Conservation (phyloP, 2,329 filamentous ascomycete genomes). For the Fusarium sp. region DNA sequence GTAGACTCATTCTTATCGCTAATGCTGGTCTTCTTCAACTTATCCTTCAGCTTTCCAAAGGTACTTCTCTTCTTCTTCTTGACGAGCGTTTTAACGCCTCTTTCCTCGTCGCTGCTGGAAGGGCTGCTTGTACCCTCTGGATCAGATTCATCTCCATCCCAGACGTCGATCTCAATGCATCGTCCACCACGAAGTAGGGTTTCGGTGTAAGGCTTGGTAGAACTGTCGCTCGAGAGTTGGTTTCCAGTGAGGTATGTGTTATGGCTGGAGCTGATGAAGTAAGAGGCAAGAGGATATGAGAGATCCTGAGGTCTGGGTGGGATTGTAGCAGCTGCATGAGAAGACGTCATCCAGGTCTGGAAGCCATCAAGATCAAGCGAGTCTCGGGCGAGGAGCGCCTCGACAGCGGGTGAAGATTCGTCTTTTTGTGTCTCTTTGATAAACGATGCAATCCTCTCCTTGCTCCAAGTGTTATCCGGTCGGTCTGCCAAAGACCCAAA, state of each 20-base stretch:
- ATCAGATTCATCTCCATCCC: slow-evolving; percentile 85
- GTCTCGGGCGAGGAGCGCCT: slow-evolving; percentile 44
- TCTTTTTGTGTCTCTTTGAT: slow-evolving; percentile 60
- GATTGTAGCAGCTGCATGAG: slow-evolving; percentile 57
- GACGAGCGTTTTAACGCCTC: slow-evolving; percentile 61
- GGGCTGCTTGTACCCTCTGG: slow-evolving; percentile 56
- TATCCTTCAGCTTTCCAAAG: slow-evolving; percentile 74
- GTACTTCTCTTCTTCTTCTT: slow-evolving; percentile 65
- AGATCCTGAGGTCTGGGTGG: slow-evolving; percentile 63
- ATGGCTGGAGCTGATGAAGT: slow-evolving; percentile 94
- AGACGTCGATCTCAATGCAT: slow-evolving; percentile 95
- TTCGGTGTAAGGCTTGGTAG: slow-evolving; percentile 87
- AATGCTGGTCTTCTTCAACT: slow-evolving; percentile 62
- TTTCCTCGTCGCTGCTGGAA: slow-evolving; percentile 61
- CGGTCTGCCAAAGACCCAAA: slow-evolving; percentile 59
- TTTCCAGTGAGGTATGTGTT: slow-evolving; percentile 94
- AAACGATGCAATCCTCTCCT: slow-evolving; percentile 60
- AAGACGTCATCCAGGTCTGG: slow-evolving; percentile 67
- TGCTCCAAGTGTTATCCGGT: slow-evolving; percentile 58
- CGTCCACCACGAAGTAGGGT: slow-evolving; percentile 87
- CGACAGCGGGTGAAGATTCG: slow-evolving; percentile 46
- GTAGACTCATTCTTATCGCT: slow-evolving; percentile 50
- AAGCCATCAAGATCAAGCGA: slow-evolving; percentile 63
- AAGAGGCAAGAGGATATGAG: slow-evolving; percentile 85
- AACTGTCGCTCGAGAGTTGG: slow-evolving; percentile 87